A percentile compares a stretch with the other conserved stretches of the same genome.
Evolutionary conservation across 1,284 basidiomycete species (phyloP).

Genomic region (Neonothopanus nambi): DNA sequence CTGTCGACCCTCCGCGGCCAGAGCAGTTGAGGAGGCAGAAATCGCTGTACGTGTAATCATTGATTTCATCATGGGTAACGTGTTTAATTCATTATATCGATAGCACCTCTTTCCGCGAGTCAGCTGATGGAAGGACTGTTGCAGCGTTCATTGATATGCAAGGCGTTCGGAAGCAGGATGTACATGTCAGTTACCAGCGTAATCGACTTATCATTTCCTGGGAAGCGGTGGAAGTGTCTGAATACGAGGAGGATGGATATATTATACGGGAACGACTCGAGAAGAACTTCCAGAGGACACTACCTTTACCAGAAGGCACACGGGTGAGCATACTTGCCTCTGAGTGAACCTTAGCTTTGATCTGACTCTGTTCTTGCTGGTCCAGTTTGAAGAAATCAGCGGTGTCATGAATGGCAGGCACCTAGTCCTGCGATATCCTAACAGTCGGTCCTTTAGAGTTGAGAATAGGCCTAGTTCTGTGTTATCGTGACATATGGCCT

Average conservation of each 20-base stretch:
- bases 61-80: conserved; percentile 12
- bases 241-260: conserved; percentile 60
- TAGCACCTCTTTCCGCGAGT: conserved; percentile 66
- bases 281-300: conserved; percentile 44
- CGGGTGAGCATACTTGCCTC: conserved; percentile 32
- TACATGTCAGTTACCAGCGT: conserved; percentile 69
- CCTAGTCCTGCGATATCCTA: conserved; percentile 65
- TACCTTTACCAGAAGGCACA: conserved; percentile 48
- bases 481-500: conserved; percentile 27
- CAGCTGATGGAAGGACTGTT: conserved; percentile 62
- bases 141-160: conserved; percentile 58
- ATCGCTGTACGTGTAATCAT: conserved; percentile 47
- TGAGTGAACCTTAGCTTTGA: not conserved
- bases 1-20: conserved; percentile 14
- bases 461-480: conserved; percentile 42
- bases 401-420: conserved; percentile 59
- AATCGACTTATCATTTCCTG: conserved; percentile 68
- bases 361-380: conserved; percentile 9
- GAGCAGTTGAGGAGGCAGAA: conserved; percentile 49
- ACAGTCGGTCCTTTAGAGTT: conserved; percentile 54
- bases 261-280: conserved; percentile 61
- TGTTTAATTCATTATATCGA: conserved; percentile 19
- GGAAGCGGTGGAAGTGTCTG: conserved; percentile 55
- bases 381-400: conserved; percentile 66
- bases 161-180: conserved; percentile 66